These are phyloP conservation scores for Forsythia viridissima DNA, from an alignment of 257 asterid species.

Conservation along the genomic window DNA sequence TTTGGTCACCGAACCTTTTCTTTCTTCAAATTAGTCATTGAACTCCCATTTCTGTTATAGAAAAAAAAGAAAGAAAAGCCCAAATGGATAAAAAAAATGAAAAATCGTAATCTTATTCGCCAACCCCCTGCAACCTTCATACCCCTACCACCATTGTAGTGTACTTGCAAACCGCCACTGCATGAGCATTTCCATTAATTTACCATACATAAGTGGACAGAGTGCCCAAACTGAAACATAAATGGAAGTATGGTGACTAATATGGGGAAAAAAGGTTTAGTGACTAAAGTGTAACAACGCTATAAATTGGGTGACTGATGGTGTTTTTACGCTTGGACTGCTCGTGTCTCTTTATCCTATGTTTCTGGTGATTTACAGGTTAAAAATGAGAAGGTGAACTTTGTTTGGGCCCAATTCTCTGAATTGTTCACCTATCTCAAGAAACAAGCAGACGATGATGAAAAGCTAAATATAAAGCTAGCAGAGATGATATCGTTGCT, in stretches of 20 bases:
- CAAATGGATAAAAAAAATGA: too few species aligned
- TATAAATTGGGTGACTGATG: background rate
- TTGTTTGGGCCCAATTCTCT: slow-evolving; percentile 85
- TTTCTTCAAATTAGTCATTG: background rate
- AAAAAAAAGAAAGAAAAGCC: background rate
- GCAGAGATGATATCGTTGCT: slow-evolving; percentile 93
- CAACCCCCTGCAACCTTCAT: background rate
- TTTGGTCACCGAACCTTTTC: background rate
- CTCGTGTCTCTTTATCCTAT: background rate
- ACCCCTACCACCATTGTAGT: too few species aligned
- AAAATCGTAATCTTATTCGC: background rate
- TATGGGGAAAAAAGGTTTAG: background rate
- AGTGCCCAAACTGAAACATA: background rate
- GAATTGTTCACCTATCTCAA: slow-evolving; percentile 66
- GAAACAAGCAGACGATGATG: slow-evolving; percentile 69
- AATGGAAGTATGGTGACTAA: background rate
- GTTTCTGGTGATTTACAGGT: slow-evolving; percentile 44
- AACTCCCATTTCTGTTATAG: background rate
- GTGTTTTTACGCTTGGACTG: background rate
- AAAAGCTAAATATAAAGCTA: slow-evolving; percentile 54
- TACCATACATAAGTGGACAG: background rate
- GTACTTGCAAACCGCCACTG: background rate
- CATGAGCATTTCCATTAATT: too few species aligned
- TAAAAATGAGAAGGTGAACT: slow-evolving; percentile 67
- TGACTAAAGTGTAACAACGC: background rate